Evolutionary conservation across 2,329 filamentous ascomycete genomes (phyloP).

Genomic region (Cercospora sojina): DNA sequence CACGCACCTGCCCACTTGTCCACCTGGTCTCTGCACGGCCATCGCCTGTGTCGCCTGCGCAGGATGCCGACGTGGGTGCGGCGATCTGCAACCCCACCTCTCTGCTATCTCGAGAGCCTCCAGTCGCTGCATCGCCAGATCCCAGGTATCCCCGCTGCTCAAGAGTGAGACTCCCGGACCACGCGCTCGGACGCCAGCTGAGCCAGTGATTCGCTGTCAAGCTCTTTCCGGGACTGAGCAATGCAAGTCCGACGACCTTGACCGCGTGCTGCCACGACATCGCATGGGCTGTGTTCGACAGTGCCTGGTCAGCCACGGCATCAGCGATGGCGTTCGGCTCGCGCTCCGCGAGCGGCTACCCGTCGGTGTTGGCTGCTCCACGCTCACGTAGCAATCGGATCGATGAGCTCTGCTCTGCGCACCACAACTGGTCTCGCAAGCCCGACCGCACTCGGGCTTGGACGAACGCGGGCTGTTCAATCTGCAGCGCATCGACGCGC

Average conservation of each 20-base stretch:
- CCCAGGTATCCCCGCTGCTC: background rate
- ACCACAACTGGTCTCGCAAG: background rate
- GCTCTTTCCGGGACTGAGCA: background rate
- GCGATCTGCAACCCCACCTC: slow-evolving; percentile 5
- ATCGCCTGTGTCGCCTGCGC: background rate
- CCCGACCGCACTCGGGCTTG: slow-evolving; percentile 1
- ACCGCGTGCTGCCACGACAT: background rate
- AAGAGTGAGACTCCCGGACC: background rate
- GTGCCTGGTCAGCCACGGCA: background rate
- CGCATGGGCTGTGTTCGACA: background rate
- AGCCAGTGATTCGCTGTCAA: background rate
- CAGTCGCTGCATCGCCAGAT: background rate
- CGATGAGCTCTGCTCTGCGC: background rate
- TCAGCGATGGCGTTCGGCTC: background rate
- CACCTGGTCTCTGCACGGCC: background rate
- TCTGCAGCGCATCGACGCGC: background rate
- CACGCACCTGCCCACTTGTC: background rate
- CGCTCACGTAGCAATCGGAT: background rate
- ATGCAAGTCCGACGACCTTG: slow-evolving; percentile 2
- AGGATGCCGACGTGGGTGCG: background rate
- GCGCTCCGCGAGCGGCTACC: background rate
- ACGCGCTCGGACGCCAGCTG: background rate
- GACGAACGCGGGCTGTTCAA: slow-evolving; percentile 3
- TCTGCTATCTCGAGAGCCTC: background rate
- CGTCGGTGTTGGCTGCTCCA: background rate